Conservation (phyloP, 768 basidiomycete genomes). For the Macrolepiota dolichaula region DNA sequence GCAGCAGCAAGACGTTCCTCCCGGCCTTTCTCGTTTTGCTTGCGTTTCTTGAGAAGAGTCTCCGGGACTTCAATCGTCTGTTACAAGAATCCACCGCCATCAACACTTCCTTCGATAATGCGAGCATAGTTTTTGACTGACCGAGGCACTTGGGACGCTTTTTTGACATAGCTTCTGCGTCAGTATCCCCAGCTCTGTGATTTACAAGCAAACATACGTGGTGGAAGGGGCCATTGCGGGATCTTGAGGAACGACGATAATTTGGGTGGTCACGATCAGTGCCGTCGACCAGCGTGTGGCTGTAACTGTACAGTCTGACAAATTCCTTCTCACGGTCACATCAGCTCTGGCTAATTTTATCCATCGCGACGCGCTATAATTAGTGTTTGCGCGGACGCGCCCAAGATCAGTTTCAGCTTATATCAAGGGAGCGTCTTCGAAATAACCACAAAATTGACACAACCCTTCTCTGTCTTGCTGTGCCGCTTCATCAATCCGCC, state of each 20-base stretch:
- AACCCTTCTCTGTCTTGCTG: background rate
- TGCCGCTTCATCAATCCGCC: background rate
- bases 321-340: conserved; percentile 23
- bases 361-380: background rate
- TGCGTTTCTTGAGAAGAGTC: conserved; percentile 99
- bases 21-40: conserved; percentile 94
- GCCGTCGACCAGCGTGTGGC: conserved; percentile 30
- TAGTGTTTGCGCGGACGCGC: background rate
- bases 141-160: conserved; percentile 58
- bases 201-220: conserved; percentile 39
- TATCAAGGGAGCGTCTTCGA: background rate
- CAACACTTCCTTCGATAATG: conserved; percentile 18
- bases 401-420: conserved; percentile 3
- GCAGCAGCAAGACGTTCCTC: conserved; percentile 90
- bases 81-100: conserved; percentile 17
- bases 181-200: background rate
- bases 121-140: conserved; percentile 29
- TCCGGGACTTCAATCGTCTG: conserved; percentile 96
- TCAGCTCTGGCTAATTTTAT: background rate
- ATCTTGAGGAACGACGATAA: conserved; percentile 45
- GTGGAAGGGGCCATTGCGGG: conserved; percentile 52
- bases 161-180: conserved; percentile 12
- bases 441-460: background rate
- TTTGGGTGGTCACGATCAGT: conserved; percentile 21
- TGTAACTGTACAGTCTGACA: conserved; percentile 44